These are phyloP conservation scores for Teratosphaeriaceae sp. DNA, from an alignment of 2,329 filamentous ascomycete genomes.

Conservation along the genomic window DNA sequence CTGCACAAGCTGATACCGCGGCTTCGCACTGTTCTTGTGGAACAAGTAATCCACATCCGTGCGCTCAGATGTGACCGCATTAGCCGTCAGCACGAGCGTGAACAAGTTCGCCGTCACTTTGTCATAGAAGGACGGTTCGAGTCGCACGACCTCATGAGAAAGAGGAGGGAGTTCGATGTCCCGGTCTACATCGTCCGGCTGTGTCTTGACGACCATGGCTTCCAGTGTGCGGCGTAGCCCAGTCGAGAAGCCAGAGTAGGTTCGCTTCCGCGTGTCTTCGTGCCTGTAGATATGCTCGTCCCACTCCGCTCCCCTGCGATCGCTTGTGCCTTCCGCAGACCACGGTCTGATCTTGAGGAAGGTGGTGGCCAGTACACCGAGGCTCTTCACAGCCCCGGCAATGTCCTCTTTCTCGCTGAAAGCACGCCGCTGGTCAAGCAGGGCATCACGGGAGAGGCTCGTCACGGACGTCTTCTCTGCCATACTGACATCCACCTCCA, in stretches of 20 bases:
- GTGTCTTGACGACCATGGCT: conserved; percentile 74
- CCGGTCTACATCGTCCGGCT: conserved; percentile 59
- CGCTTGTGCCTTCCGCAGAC: conserved; percentile 56
- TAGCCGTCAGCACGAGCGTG: conserved; percentile 74
- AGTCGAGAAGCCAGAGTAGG: conserved; percentile 57
- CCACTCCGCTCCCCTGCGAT: conserved; percentile 62
- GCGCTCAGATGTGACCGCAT: conserved; percentile 81
- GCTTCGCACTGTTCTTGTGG: conserved; percentile 63
- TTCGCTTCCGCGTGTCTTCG: conserved; percentile 43
- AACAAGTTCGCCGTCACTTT: conserved; percentile 79
- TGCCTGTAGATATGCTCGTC: conserved; percentile 58
- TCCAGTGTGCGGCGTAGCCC: conserved; percentile 66
- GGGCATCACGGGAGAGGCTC: conserved; percentile 11
- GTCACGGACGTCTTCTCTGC: conserved; percentile 19
- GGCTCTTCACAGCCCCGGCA: conserved; percentile 49
- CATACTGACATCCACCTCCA: conserved; percentile 53
- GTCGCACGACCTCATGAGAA: conserved; percentile 61
- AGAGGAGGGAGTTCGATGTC: conserved; percentile 64
- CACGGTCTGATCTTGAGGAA: conserved; percentile 76
- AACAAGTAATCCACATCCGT: conserved; percentile 85
- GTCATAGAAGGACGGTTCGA: conserved; percentile 81
- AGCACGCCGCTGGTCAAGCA: conserved; percentile 34
- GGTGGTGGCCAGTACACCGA: conserved; percentile 55
- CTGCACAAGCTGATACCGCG: conserved; percentile 60
- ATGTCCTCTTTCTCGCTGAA: conserved; percentile 36